Conservation (phyloP, 805 yeast genomes). For the Saccharomycopsis sp. region DNA sequence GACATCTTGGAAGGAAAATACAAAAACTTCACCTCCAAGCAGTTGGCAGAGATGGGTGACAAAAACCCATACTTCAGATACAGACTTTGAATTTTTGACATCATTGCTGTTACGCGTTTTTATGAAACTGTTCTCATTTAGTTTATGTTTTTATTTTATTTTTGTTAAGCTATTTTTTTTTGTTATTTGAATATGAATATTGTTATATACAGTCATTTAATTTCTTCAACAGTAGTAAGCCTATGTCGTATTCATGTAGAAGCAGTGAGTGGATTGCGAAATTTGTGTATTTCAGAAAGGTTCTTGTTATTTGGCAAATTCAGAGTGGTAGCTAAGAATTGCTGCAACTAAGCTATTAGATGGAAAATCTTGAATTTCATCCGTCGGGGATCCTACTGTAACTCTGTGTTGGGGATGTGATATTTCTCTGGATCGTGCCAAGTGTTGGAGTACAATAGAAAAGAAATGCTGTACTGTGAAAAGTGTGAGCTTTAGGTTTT, state of each 20-base stretch:
- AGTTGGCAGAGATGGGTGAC: slow-evolving; percentile 36
- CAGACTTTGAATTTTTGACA: slow-evolving; percentile 17
- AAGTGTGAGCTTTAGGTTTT: neutral
- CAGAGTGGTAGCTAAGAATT: no score
- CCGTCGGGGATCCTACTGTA: no score
- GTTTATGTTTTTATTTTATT: neutral
- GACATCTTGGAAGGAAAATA: slow-evolving; percentile 30
- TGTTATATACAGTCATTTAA: no score
- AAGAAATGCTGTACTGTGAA: neutral
- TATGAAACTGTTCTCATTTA: neutral
- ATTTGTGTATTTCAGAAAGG: no score
- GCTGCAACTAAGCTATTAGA: no score
- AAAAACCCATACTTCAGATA: slow-evolving; percentile 36
- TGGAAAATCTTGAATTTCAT: no score
- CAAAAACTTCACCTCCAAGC: slow-evolving; percentile 26
- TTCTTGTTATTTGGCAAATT: no score
- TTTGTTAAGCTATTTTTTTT: neutral
- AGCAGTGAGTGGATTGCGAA: no score
- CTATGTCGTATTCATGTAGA: no score
- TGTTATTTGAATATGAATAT: no score
- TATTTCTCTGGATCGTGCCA: neutral
- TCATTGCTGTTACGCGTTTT: neutral
- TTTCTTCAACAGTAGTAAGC: no score
- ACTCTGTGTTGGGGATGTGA: neutral
- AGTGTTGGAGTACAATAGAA: neutral